phyloP scores from a whole-genome alignment of 2,329 filamentous ascomycete species.

The Colletotrichum truncatum region DNA sequence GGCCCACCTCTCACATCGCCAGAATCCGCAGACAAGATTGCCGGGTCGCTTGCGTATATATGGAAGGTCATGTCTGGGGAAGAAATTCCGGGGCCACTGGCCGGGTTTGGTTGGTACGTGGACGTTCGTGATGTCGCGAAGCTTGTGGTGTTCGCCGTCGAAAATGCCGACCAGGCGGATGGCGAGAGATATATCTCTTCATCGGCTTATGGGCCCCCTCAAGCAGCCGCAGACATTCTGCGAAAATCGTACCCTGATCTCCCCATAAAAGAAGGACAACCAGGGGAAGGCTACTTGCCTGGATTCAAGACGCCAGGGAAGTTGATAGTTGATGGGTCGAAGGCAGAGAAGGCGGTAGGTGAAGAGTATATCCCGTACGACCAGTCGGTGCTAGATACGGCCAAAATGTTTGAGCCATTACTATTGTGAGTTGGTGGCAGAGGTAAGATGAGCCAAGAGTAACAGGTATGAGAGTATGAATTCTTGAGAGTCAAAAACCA shows the following conservation, averaged over 20 bases:
- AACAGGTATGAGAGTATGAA: too few relatives aligned
- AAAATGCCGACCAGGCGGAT: slow-evolving; percentile 44
- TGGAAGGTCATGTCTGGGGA: neutral
- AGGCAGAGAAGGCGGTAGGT: neutral
- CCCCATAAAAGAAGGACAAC: slow-evolving; percentile 44
- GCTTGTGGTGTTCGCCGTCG: slow-evolving; percentile 46
- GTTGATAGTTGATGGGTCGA: neutral
- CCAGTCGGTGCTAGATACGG: neutral
- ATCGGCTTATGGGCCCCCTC: slow-evolving; percentile 40
- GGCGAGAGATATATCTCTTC: slow-evolving; percentile 51
- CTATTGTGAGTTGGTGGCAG: neutral
- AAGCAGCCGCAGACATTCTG: slow-evolving; percentile 53
- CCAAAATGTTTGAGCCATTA: neutral
- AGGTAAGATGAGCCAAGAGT: neutral
- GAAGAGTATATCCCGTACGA: neutral
- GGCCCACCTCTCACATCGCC: neutral
- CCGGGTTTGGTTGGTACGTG: slow-evolving; percentile 38
- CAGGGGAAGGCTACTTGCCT: slow-evolving; percentile 47
- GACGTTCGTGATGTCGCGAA: slow-evolving; percentile 56
- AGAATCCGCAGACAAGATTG: neutral
- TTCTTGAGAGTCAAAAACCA: too few relatives aligned
- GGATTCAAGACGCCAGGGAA: slow-evolving; percentile 27
- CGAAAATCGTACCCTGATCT: slow-evolving; percentile 45
- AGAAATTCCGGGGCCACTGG: neutral
- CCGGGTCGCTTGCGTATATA: neutral